Conservation (phyloP, 164 flowering plant species). For the Piper longum region DNA sequence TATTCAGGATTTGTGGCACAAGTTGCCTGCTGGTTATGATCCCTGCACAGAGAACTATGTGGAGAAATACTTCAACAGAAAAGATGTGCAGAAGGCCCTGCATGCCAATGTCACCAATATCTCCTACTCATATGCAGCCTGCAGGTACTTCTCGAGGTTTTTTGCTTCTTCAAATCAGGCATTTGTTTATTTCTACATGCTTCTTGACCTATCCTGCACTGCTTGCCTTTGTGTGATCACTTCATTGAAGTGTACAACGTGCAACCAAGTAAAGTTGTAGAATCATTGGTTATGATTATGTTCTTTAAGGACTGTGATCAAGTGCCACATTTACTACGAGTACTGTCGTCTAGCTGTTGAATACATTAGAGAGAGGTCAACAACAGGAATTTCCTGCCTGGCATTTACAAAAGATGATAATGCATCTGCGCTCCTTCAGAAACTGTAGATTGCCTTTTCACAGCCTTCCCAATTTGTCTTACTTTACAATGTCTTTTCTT, state of each 20-base stretch:
- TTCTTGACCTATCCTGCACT: not conserved
- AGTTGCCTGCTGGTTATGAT: slow-evolving; percentile 38
- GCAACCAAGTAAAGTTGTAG: too few species aligned
- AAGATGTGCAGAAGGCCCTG: slow-evolving; percentile 45
- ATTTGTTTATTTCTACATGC: not conserved
- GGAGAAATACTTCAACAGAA: slow-evolving; percentile 27
- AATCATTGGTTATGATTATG: too few species aligned
- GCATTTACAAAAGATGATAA: not conserved
- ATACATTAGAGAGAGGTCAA: not conserved
- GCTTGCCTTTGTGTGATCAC: not conserved
- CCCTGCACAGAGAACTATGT: slow-evolving; percentile 35
- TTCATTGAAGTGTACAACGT: too few species aligned
- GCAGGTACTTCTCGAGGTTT: slow-evolving; percentile 24
- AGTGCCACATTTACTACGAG: too few species aligned
- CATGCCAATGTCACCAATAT: slow-evolving; percentile 46
- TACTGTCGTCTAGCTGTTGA: too few species aligned
- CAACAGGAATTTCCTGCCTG: not conserved
- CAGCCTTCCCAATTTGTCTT: not conserved
- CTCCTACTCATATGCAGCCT: slow-evolving; percentile 29
- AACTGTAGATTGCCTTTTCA: not conserved
- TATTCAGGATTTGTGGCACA: slow-evolving; percentile 22
- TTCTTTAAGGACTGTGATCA: too few species aligned
- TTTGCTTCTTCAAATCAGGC: not conserved
- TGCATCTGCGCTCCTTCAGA: not conserved
- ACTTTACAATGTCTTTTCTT: not conserved